Evolutionary conservation across 257 asterid species (phyloP).

Genomic region (Plantago ovata): DNA sequence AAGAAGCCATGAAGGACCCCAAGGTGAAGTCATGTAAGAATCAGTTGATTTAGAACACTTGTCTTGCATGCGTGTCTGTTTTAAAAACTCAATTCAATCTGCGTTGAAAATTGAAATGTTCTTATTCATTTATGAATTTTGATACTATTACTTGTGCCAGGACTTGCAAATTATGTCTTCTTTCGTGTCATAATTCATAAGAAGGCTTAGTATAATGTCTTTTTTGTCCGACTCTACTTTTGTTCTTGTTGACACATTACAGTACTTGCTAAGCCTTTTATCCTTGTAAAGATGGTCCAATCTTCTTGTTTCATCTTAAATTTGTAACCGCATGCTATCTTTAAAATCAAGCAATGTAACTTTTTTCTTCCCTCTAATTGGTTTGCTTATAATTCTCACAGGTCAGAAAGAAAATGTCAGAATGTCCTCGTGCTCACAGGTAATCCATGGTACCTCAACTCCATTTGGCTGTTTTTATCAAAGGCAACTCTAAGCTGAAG

Average conservation of each 20-base stretch:
- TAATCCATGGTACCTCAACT: conserved; percentile 20
- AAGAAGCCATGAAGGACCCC: conserved; percentile 93
- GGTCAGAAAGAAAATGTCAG: conserved; percentile 86
- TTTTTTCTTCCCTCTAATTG: conserved; percentile 13
- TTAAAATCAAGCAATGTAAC: conserved; percentile 9
- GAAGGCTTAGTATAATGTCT: neutral
- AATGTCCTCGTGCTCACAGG: conserved; percentile 79
- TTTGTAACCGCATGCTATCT: neutral
- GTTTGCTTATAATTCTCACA: conserved; percentile 29
- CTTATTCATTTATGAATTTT: conserved; percentile 9
- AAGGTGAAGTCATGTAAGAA: conserved; percentile 99
- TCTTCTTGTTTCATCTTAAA: no score
- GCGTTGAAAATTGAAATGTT: neutral
- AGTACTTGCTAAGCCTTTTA: no score
- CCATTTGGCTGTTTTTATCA: neutral
- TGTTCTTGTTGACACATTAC: neutral
- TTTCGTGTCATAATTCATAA: no score
- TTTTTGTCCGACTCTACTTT: neutral
- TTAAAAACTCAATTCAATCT: neutral
- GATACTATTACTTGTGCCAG: neutral
- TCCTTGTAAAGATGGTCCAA: no score
- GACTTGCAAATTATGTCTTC: no score
- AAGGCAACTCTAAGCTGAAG: neutral
- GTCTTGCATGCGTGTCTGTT: conserved; percentile 13
- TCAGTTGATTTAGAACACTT: conserved; percentile 29